Percentiles rank a stretch among this genome's conserved stretches.
These are phyloP conservation scores for Setomelanomma holmii DNA, from an alignment of 2,329 filamentous ascomycete genomes.

Conservation along the genomic window DNA sequence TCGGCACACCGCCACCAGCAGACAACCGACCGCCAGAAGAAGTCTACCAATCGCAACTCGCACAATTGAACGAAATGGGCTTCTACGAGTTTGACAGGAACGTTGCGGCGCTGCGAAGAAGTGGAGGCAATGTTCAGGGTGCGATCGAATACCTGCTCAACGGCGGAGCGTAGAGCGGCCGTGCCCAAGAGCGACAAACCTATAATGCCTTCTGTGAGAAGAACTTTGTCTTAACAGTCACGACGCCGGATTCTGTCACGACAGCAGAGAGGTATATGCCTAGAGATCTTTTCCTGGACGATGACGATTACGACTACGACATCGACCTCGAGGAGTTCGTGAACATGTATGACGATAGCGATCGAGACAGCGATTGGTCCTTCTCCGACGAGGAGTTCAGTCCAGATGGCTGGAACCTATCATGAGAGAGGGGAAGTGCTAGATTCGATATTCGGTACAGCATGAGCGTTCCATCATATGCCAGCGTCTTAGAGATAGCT, in stretches of 20 bases:
- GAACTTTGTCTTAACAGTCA: no score
- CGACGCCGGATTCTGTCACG: not conserved
- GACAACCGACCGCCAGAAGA: slow-evolving; percentile 94
- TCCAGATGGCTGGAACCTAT: not conserved
- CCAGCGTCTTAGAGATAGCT: no score
- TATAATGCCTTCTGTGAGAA: no score
- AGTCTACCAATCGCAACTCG: slow-evolving; percentile 85
- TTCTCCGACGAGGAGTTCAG: slow-evolving; percentile 4
- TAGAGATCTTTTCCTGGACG: slow-evolving; percentile 1
- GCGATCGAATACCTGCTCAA: slow-evolving; percentile 75
- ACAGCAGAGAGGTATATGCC: not conserved
- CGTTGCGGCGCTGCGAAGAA: slow-evolving; percentile 82
- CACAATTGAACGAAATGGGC: slow-evolving; percentile 97
- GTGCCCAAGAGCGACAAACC: not conserved
- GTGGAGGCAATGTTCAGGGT: slow-evolving; percentile 92
- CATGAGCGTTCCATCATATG: no score
- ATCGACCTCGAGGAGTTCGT: not conserved
- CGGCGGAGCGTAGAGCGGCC: slow-evolving; percentile 32
- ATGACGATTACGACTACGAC: slow-evolving; percentile 7
- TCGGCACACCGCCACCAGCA: slow-evolving; percentile 59
- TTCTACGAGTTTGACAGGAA: slow-evolving; percentile 98
- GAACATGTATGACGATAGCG: not conserved
- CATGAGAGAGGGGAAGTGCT: not conserved
- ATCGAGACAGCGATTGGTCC: slow-evolving; percentile 4
- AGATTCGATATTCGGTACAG: no score